Evolutionary conservation across 768 basidiomycete species (phyloP).

Genomic region (Pleurotus platypus): DNA sequence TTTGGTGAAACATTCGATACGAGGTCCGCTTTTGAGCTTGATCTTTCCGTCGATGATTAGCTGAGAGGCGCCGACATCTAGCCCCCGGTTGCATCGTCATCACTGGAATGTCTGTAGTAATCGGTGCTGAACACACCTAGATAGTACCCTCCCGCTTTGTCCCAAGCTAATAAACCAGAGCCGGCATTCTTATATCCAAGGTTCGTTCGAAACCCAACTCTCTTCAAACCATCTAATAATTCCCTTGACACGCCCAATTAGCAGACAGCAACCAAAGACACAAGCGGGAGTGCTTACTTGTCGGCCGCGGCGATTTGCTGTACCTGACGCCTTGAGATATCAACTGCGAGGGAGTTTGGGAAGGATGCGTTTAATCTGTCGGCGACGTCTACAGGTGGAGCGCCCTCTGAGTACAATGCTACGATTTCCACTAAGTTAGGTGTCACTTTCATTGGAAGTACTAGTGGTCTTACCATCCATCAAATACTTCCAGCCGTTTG

Average conservation of each 20-base stretch:
- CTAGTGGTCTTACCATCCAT: conserved; percentile 17
- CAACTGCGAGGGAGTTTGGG: conserved; percentile 29
- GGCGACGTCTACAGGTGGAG: conserved; percentile 45
- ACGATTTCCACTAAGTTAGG: too few species aligned
- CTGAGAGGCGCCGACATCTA: conserved; percentile 58
- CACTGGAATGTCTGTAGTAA: too few species aligned
- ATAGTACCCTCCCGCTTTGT: conserved; percentile 40
- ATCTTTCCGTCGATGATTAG: conserved; percentile 66
- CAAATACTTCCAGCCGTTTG: conserved; percentile 30
- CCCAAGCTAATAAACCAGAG: conserved; percentile 25
- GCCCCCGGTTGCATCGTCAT: too few species aligned
- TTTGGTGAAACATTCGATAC: conserved; percentile 41
- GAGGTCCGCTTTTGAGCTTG: conserved; percentile 62
- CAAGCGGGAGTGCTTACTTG: conserved; percentile 21
- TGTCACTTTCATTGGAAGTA: too few species aligned
- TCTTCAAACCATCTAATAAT: conserved; percentile 31
- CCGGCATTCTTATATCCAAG: conserved; percentile 38
- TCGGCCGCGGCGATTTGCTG: conserved; percentile 29
- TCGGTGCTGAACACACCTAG: conserved; percentile 32
- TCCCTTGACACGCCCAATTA: conserved; percentile 14
- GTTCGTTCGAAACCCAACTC: conserved; percentile 42
- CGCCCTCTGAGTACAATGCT: conserved; percentile 43
- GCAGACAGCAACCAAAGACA: too few species aligned
- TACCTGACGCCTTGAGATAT: conserved; percentile 19
- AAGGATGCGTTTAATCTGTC: conserved; percentile 47